Evolutionary conservation across 2,329 filamentous ascomycete genomes (phyloP).

Genomic region (Epichloe scottii): DNA sequence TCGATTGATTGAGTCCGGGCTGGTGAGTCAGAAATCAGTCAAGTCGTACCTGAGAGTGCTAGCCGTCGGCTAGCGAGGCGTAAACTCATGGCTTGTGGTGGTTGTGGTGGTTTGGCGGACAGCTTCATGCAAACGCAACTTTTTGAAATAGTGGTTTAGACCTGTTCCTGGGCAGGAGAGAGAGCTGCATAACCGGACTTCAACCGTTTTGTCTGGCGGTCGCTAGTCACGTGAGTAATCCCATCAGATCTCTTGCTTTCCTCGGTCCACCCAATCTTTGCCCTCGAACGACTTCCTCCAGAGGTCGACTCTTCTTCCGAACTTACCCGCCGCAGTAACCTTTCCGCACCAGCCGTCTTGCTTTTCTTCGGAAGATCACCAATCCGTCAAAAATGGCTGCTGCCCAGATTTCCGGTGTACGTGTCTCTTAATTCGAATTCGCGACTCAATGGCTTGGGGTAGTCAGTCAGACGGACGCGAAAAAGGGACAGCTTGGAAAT

Average conservation of each 20-base stretch:
- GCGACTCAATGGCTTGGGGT: slow-evolving; percentile 16
- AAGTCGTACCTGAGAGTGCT: slow-evolving; percentile 42
- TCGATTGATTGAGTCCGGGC: not conserved
- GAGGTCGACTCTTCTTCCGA: not conserved
- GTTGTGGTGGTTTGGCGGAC: not conserved
- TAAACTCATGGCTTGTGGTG: slow-evolving; percentile 44
- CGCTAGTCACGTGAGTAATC: not conserved
- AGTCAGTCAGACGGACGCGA: not conserved
- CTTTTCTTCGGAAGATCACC: not conserved
- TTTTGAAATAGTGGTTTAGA: not conserved
- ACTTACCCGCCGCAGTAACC: not conserved
- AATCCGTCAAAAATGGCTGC: slow-evolving; percentile 34
- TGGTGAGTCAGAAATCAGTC: not conserved
- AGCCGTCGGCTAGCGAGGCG: slow-evolving; percentile 51
- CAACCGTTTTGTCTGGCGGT: slow-evolving; percentile 7
- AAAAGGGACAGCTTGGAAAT: slow-evolving; percentile 5
- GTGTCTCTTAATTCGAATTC: slow-evolving; percentile 17
- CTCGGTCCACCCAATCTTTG: slow-evolving; percentile 6
- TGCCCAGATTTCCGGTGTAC: slow-evolving; percentile 47
- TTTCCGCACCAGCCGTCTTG: not conserved
- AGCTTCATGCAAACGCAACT: not conserved
- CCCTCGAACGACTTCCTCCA: slow-evolving; percentile 2
- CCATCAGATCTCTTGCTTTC: not conserved
- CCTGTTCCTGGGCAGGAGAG: not conserved
- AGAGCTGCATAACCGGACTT: slow-evolving; percentile 11